phyloP scores from a whole-genome alignment of 768 basidiomycete genomes.

The Filobasidium floriforme region DNA sequence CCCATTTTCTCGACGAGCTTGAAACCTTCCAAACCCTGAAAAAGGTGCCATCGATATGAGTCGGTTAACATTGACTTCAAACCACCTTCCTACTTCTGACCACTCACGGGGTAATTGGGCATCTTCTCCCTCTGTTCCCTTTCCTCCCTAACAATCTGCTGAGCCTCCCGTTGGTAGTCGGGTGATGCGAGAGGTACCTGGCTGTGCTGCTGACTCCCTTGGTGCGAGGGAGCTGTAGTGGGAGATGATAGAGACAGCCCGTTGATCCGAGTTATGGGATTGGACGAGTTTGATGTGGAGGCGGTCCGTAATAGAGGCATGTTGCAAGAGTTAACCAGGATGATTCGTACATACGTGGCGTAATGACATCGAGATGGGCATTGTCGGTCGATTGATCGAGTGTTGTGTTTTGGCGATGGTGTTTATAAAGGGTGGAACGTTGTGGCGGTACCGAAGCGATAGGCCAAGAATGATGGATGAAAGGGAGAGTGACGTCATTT shows the following conservation, averaged over 20 bases:
- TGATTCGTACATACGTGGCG: background rate
- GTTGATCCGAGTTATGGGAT: background rate
- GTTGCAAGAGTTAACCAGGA: no score
- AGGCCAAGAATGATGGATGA: background rate
- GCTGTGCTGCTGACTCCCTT: constrained; percentile 13
- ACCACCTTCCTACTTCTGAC: background rate
- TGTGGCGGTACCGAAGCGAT: background rate
- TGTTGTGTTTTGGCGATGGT: no score
- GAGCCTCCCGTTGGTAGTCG: constrained; percentile 49
- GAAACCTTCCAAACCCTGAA: constrained; percentile 39
- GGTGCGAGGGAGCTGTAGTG: constrained; percentile 28
- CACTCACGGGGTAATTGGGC: constrained; percentile 64
- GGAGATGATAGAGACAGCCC: background rate
- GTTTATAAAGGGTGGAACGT: background rate
- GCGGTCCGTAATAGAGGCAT: background rate
- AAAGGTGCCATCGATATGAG: background rate
- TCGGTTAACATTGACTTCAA: background rate
- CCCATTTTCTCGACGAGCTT: constrained; percentile 51
- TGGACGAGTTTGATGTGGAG: background rate
- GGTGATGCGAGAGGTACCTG: constrained; percentile 36
- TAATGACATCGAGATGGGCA: background rate
- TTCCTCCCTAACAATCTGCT: constrained; percentile 68
- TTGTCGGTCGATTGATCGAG: background rate
- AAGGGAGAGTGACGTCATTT: constrained; percentile 9
- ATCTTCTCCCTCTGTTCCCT: constrained; percentile 64